These are phyloP conservation scores for Graphilbum sp. DNA, from an alignment of 2,329 filamentous ascomycete species.

Conservation along the genomic window DNA sequence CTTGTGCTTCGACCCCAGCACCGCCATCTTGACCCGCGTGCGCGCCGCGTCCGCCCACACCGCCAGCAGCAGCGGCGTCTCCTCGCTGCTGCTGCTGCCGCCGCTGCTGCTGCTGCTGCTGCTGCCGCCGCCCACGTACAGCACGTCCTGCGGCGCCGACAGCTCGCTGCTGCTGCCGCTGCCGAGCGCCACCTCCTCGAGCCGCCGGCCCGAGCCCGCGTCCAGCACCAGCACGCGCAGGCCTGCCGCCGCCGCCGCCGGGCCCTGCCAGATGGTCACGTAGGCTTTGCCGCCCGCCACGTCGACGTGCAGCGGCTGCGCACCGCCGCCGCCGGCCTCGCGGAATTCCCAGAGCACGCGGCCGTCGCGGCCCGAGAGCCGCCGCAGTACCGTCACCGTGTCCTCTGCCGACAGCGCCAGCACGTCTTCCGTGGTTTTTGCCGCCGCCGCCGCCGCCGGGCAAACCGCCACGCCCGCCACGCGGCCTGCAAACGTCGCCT, in stretches of 20 bases:
- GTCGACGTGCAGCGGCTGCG: constrained; percentile 56
- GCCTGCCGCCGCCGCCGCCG: constrained; percentile 60
- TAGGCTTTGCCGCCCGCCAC: constrained; percentile 57
- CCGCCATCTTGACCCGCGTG: constrained; percentile 52
- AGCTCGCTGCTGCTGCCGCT: constrained; percentile 38
- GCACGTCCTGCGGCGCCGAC: constrained; percentile 42
- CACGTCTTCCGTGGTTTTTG: constrained; percentile 18
- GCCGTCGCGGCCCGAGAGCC: constrained; percentile 58
- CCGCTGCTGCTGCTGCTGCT: no score
- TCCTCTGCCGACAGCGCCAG: constrained; percentile 3
- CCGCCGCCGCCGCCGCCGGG: constrained; percentile 47
- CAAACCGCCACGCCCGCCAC: constrained; percentile 64
- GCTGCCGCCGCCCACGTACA: constrained; percentile 60
- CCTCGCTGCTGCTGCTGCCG: constrained; percentile 33
- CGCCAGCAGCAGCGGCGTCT: constrained; percentile 46
- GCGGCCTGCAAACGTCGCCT: constrained; percentile 38
- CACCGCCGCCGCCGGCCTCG: constrained; percentile 30
- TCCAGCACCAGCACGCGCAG: constrained; percentile 64
- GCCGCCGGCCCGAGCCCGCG: constrained; percentile 51
- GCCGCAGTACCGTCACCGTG: constrained; percentile 45
- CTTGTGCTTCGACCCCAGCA: constrained; percentile 43
- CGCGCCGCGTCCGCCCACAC: constrained; percentile 54
- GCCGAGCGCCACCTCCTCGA: constrained; percentile 54
- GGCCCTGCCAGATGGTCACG: constrained; percentile 59
- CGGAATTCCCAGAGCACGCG: constrained; percentile 63